A percentile compares a stretch with the other conserved stretches of the same genome.
phyloP scores from a whole-genome alignment of 257 asterid genomes.

The Solanum paucissectum region DNA sequence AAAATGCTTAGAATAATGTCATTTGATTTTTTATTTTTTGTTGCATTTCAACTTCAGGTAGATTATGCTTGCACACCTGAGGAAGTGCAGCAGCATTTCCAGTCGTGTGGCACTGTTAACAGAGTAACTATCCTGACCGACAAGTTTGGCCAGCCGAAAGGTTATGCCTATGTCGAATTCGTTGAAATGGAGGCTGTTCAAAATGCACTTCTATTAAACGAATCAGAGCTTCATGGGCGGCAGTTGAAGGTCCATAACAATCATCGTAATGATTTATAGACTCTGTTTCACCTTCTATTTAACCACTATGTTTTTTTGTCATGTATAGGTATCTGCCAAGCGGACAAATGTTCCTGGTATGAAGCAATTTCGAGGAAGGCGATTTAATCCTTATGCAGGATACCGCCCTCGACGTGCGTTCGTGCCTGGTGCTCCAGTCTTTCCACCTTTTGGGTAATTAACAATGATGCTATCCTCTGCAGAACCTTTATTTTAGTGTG shows the following conservation, averaged over 20 bases:
- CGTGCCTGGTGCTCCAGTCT: conserved; percentile 21
- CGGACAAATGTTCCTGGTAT: conserved; percentile 56
- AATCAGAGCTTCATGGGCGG: conserved; percentile 45
- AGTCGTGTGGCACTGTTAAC: conserved; percentile 42
- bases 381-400: conserved; percentile 29
- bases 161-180: conserved; percentile 48
- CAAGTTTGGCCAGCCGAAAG: conserved; percentile 40
- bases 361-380: conserved; percentile 45
- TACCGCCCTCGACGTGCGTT: conserved; percentile 22
- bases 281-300: background rate
- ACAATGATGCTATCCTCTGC: background rate
- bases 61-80: conserved; percentile 43
- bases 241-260: conserved; percentile 30
- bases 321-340: conserved; percentile 39
- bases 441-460: conserved; percentile 38
- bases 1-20: background rate
- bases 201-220: conserved; percentile 29
- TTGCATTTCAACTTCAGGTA: conserved; percentile 23
- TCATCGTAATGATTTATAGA: background rate
- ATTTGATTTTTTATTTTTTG: background rate
- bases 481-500: background rate
- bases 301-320: background rate
- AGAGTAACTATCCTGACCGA: conserved; percentile 42
- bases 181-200: conserved; percentile 38
- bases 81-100: conserved; percentile 51